A percentile compares a stretch with the other conserved stretches of the same genome.
Evolutionary conservation across 768 basidiomycete genomes (phyloP).

Genomic region (Hygrocybe punicea): DNA sequence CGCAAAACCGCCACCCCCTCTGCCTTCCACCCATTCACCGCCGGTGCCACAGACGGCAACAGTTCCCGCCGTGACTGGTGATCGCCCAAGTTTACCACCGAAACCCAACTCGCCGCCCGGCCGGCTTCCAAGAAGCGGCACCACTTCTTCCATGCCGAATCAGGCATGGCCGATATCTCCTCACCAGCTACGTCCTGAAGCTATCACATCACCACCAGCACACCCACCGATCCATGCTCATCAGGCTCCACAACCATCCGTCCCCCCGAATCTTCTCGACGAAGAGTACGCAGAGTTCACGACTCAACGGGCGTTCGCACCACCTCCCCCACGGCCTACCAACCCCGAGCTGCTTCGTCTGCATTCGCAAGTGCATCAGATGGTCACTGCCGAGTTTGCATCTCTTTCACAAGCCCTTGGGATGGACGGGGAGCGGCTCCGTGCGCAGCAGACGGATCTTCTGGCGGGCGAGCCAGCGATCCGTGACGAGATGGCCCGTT

Average conservation of each 20-base stretch:
- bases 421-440: conserved; percentile 69
- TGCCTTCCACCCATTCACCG: conserved; percentile 19
- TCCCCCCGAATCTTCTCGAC: conserved; percentile 60
- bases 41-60: not conserved
- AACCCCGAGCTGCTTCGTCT: conserved; percentile 86
- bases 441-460: conserved; percentile 80
- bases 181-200: not conserved
- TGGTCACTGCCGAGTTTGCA: conserved; percentile 66
- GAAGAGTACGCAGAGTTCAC: conserved; percentile 43
- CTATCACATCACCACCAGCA: conserved; percentile 10
- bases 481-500: conserved; percentile 90
- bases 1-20: conserved; percentile 37
- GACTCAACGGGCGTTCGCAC: conserved; percentile 13
- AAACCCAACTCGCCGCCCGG: conserved; percentile 24
- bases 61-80: not conserved
- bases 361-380: conserved; percentile 72
- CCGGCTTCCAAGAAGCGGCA: not conserved
- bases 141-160: not conserved
- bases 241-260: not conserved
- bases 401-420: conserved; percentile 63
- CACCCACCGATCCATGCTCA: not conserved
- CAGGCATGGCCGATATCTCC: not conserved
- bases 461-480: conserved; percentile 90
- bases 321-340: conserved; percentile 75
- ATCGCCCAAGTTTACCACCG: conserved; percentile 33